Conservation (phyloP, 176 grass and related monocot species). For the Cenchrus fungigraminus region DNA sequence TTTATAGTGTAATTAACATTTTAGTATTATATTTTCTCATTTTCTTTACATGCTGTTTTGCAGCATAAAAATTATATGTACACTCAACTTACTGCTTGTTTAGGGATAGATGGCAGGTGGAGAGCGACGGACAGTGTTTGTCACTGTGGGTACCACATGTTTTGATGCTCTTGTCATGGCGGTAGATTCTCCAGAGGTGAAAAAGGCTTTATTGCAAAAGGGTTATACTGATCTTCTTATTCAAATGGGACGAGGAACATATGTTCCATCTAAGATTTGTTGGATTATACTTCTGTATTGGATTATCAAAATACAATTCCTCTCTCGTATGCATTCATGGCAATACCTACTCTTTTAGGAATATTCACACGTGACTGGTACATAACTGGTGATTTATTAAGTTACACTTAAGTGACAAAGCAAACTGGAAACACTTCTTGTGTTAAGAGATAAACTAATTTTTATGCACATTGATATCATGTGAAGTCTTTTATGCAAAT, state of each 20-base stretch:
- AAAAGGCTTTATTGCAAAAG: slow-evolving; percentile 52
- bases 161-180: slow-evolving; percentile 65
- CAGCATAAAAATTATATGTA: not conserved
- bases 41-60: not conserved
- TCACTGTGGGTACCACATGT: slow-evolving; percentile 72
- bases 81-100: not conserved
- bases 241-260: slow-evolving; percentile 68
- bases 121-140: slow-evolving; percentile 51
- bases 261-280: slow-evolving; percentile 63
- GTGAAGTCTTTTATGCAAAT: not conserved
- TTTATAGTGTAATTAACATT: too few relatives aligned
- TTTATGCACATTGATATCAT: not conserved
- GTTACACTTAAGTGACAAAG: not conserved
- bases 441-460: not conserved
- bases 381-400: not conserved
- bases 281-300: not conserved
- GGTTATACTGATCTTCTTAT: slow-evolving; percentile 66
- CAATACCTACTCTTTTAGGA: not conserved
- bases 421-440: not conserved
- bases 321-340: not conserved
- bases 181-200: slow-evolving; percentile 54
- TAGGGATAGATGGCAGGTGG: slow-evolving; percentile 5
- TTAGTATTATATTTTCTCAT: not conserved
- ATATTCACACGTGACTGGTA: not conserved
- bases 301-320: slow-evolving; percentile 2